Evolutionary conservation across 1,284 basidiomycete genomes (phyloP).

Genomic region (Microbotryum lychnidis-dioicae): DNA sequence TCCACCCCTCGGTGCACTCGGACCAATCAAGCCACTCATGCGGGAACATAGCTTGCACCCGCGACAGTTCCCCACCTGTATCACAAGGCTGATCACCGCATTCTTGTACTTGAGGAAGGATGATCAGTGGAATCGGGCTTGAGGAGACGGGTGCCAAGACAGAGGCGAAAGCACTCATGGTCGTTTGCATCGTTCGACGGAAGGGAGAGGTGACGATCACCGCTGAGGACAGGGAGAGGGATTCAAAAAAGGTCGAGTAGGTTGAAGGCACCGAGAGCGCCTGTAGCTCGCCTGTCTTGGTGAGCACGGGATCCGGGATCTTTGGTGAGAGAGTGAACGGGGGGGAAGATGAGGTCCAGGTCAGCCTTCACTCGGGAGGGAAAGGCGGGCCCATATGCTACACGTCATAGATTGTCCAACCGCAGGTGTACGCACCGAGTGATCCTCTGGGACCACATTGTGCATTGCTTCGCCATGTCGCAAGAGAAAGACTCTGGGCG

Average conservation of each 20-base stretch:
- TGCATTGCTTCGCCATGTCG: slow-evolving; percentile 11
- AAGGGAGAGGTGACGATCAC: slow-evolving; percentile 22
- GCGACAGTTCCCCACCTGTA: slow-evolving; percentile 14
- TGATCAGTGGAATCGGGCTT: slow-evolving; percentile 4
- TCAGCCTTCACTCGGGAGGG: background rate
- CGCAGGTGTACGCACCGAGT: background rate
- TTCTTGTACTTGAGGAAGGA: slow-evolving; percentile 28
- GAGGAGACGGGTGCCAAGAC: slow-evolving; percentile 4
- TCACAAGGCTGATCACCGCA: slow-evolving; percentile 26
- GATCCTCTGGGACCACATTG: background rate
- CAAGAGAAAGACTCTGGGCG: slow-evolving; percentile 16
- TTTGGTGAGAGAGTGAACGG: too few relatives aligned
- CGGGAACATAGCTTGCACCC: slow-evolving; percentile 11
- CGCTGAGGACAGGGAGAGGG: slow-evolving; percentile 11
- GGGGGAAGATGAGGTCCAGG: too few relatives aligned
- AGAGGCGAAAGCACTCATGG: slow-evolving; percentile 19
- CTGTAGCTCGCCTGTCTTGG: slow-evolving; percentile 2
- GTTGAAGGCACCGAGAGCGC: slow-evolving; percentile 8
- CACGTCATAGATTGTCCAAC: background rate
- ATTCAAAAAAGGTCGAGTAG: slow-evolving; percentile 22
- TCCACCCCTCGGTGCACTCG: slow-evolving; percentile 20
- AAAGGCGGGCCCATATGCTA: background rate
- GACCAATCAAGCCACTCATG: slow-evolving; percentile 24
- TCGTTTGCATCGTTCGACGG: slow-evolving; percentile 24
- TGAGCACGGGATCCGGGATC: background rate